Evolutionary conservation across 1,284 basidiomycete genomes (phyloP).

Genomic region (Ustilago sp.): DNA sequence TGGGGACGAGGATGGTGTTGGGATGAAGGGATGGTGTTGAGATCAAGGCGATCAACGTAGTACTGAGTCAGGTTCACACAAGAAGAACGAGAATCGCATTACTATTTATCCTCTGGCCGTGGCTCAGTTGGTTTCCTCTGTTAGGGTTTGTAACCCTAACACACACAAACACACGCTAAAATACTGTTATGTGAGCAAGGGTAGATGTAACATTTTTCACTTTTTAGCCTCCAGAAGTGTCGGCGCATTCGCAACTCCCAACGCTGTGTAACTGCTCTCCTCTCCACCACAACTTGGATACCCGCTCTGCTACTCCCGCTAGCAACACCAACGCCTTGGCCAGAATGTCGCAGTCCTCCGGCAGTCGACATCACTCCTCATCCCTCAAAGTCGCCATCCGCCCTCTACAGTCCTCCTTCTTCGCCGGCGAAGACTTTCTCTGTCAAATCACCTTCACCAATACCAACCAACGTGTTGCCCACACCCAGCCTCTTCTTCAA

Average conservation of each 20-base stretch:
- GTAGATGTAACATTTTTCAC: not conserved
- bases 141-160: too few relatives aligned
- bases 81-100: not conserved
- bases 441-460: slow-evolving; percentile 90
- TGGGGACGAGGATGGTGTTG: not conserved
- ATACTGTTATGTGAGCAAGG: too few relatives aligned
- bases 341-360: slow-evolving; percentile 20
- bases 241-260: too few relatives aligned
- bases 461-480: slow-evolving; percentile 72
- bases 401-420: slow-evolving; percentile 87
- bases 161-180: too few relatives aligned
- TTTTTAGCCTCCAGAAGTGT: too few relatives aligned
- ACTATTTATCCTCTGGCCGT: too few relatives aligned
- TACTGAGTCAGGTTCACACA: not conserved
- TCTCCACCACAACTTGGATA: not conserved
- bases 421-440: slow-evolving; percentile 87
- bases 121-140: too few relatives aligned
- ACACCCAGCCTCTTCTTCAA: slow-evolving; percentile 71
- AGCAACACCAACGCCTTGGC: too few relatives aligned
- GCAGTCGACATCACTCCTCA: slow-evolving; percentile 25
- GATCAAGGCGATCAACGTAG: too few relatives aligned
- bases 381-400: slow-evolving; percentile 72
- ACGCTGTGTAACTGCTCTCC: too few relatives aligned
- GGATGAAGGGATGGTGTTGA: not conserved
- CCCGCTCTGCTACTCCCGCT: not conserved